Evolutionary conservation across 768 basidiomycete species (phyloP).

Genomic region (Terana coerulea): DNA sequence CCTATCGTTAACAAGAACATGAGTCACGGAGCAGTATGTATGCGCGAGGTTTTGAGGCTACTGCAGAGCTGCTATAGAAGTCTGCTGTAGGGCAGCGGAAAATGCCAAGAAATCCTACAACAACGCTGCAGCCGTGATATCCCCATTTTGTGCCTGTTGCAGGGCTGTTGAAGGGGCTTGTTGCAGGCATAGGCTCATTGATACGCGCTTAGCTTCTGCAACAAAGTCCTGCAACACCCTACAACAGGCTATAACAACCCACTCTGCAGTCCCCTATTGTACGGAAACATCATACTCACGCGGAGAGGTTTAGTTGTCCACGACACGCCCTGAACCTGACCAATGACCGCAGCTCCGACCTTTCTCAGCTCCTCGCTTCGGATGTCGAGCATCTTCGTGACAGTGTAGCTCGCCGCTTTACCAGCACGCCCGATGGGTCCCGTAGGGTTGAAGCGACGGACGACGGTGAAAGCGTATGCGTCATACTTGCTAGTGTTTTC

Average conservation of each 20-base stretch:
- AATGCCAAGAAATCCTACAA: no score
- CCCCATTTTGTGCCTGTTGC: no score
- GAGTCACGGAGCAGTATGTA: no score
- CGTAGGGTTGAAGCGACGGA: slow-evolving; percentile 22
- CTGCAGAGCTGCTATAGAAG: no score
- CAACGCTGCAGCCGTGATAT: no score
- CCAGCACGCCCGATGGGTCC: slow-evolving; percentile 1
- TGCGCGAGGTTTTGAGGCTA: no score
- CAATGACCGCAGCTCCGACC: slow-evolving; percentile 55
- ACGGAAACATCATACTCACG: slow-evolving; percentile 26
- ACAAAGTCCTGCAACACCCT: not conserved
- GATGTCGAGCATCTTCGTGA: slow-evolving; percentile 37
- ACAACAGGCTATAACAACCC: not conserved
- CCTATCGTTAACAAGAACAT: slow-evolving; percentile 26
- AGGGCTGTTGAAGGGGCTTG: no score
- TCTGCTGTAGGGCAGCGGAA: no score
- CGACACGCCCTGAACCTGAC: slow-evolving; percentile 54
- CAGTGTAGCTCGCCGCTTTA: slow-evolving; percentile 17
- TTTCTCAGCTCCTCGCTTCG: slow-evolving; percentile 57
- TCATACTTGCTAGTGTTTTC: slow-evolving; percentile 19
- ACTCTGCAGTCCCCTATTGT: no score
- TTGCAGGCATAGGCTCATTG: no score
- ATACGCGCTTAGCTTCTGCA: no score
- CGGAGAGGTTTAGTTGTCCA: slow-evolving; percentile 59
- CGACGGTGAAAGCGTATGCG: slow-evolving; percentile 25